Conservation (phyloP, 768 basidiomycete species). For the Naematelia encephala region DNA sequence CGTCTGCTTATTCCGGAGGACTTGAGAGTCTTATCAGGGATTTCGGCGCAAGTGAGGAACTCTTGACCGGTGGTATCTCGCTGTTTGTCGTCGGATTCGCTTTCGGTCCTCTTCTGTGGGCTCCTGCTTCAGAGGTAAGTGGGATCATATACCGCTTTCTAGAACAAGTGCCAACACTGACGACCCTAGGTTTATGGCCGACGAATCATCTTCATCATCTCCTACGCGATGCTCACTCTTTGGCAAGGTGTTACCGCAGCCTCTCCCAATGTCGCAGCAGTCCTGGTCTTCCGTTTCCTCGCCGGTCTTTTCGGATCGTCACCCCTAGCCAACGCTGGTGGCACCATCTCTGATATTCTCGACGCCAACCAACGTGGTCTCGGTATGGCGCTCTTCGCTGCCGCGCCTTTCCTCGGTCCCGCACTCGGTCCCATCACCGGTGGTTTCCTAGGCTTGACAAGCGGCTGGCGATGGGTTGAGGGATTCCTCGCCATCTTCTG, state of each 20-base stretch:
- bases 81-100: constrained; percentile 52
- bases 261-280: constrained; percentile 47
- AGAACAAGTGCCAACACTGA: background rate
- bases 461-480: constrained; percentile 51
- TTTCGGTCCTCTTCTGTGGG: constrained; percentile 51
- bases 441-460: constrained; percentile 48
- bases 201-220: constrained; percentile 50
- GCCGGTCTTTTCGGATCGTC: constrained; percentile 51
- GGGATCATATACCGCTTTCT: background rate
- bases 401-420: constrained; percentile 48
- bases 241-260: constrained; percentile 50
- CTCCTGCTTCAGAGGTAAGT: constrained; percentile 45
- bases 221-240: constrained; percentile 49
- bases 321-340: constrained; percentile 52
- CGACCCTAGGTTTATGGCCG: constrained; percentile 46
- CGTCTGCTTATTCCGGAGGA: constrained; percentile 43
- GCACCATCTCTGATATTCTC: constrained; percentile 46
- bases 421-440: constrained; percentile 52
- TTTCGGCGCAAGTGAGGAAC: constrained; percentile 32
- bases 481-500: constrained; percentile 52
- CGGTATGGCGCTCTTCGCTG: constrained; percentile 47
- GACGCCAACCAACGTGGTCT: constrained; percentile 47
- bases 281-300: constrained; percentile 53
- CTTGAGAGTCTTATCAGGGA: constrained; percentile 18
- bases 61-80: constrained; percentile 31